Conservation (phyloP, 306 rosid species). For the Canavalia ensiformis region DNA sequence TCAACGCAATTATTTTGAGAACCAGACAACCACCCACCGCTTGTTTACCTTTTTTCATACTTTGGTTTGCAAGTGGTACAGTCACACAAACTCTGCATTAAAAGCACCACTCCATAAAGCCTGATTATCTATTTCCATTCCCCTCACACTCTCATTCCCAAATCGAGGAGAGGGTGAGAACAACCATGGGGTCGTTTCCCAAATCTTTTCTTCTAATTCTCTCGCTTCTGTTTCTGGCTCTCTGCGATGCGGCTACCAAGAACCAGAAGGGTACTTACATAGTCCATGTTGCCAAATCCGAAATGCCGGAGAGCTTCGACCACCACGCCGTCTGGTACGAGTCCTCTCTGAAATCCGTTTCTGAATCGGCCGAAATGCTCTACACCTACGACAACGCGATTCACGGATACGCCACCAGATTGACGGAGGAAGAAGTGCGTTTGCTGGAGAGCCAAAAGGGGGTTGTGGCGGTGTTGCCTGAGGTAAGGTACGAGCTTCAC, state of each 20-base stretch:
- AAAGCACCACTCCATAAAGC: conserved; percentile 7
- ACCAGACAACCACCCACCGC: conserved; percentile 66
- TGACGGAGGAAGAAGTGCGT: conserved; percentile 70
- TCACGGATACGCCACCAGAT: conserved; percentile 82
- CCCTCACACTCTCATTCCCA: conserved; percentile 23
- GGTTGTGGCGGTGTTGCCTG: conserved; percentile 75
- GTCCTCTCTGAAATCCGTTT: conserved; percentile 69
- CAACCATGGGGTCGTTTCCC: conserved; percentile 36
- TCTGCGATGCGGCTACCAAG: conserved; percentile 37
- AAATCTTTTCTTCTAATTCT: background rate
- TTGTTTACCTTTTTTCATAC: conserved; percentile 13
- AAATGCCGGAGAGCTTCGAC: conserved; percentile 80
- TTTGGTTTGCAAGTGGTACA: conserved; percentile 14
- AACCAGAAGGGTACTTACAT: conserved; percentile 66
- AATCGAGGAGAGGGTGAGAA: background rate
- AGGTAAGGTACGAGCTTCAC: conserved; percentile 79
- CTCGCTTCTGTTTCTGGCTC: conserved; percentile 41
- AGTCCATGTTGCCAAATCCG: conserved; percentile 77
- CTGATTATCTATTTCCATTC: background rate
- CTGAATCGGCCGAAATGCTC: conserved; percentile 77
- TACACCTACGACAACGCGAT: conserved; percentile 80
- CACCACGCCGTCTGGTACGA: conserved; percentile 83
- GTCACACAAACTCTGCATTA: background rate
- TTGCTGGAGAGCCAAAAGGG: conserved; percentile 65
- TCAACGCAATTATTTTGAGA: conserved; percentile 58